Evolutionary conservation across 2,329 filamentous ascomycete species (phyloP), one percentile per base, ranked within the genome.

Genomic region (Aspergillus fumigatus): DNA sequence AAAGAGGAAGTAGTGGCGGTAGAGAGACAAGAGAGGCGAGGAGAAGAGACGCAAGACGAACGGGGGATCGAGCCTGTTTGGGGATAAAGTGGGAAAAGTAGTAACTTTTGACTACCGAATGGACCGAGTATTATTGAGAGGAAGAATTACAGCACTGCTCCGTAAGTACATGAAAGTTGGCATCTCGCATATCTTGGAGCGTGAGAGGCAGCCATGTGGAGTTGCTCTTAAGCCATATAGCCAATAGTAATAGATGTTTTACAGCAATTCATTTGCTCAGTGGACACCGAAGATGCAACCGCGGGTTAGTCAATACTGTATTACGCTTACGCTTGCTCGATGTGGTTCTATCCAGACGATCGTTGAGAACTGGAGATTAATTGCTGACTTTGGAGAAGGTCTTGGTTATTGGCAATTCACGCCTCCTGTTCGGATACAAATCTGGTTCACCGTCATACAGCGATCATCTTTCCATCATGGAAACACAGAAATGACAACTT

Each of bases 21-120:
- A 23, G 10, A 9, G 23, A 14, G 41, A 45, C 21, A 25, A 14
- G 21, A 47, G 23, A 52, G 57, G 50, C 48, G 56, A 51, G 52
- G 43, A 52, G 54, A 38, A 51, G 51, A 50, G 32, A 45, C 17
- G 49, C 45, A 53, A 14, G 32, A 53, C 48, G 50, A 41, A 47
- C 23, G 43, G 43, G 11, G 43, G 43, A 47, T 47, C 23, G 23
- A 47, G n/a, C 43, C 43, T 47, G 43, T 47, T 47, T 47, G 10
- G 41, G 43, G 23, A 47, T 47, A 23, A 47, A 26, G 43, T 47
- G 43, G 21, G 43, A 47, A 45, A 6, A 11, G 9, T 6, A 47
- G 14, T 8, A 21, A 43, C 19, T 43, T 21, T 43, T 43, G 21
- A 43, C n/a, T 43, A 43, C 40, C 40, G 40, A 43, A 43, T 43